phyloP scores from a whole-genome alignment of 257 asterid genomes.

The Solanum clarkiae region DNA sequence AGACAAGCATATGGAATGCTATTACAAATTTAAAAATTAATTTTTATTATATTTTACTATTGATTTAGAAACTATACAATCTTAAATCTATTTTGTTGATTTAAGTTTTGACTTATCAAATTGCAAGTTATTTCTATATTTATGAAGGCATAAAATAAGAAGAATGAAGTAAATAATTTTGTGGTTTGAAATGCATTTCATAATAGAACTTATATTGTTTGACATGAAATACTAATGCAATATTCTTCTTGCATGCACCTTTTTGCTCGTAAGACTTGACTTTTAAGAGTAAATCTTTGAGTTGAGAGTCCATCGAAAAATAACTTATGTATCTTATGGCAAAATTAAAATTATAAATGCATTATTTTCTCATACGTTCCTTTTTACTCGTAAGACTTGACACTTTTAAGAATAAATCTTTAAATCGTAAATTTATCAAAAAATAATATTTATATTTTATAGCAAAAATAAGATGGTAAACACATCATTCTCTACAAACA shows the following conservation, averaged over 20 bases:
- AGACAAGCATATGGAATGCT: background rate
- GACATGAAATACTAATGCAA: background rate
- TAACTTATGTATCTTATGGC: too few species aligned
- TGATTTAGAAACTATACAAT: accelerated
- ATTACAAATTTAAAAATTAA: background rate
- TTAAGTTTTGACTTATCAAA: background rate
- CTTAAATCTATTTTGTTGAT: background rate
- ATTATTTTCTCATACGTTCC: too few species aligned
- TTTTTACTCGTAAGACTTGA: too few species aligned
- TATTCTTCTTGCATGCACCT: background rate
- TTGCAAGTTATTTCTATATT: background rate
- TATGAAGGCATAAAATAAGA: background rate
- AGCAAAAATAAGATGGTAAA: too few species aligned
- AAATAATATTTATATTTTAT: too few species aligned
- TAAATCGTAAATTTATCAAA: too few species aligned
- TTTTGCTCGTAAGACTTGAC: background rate
- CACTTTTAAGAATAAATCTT: too few species aligned
- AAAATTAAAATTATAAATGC: too few species aligned
- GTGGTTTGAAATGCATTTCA: background rate
- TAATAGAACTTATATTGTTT: background rate
- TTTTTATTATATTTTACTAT: background rate
- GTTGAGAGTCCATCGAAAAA: background rate
- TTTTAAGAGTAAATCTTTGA: background rate
- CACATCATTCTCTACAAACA: too few species aligned
- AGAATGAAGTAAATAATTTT: accelerated